Evolutionary conservation across 2,329 filamentous ascomycete species (phyloP).

Genomic region (Aspergillus proliferans): DNA sequence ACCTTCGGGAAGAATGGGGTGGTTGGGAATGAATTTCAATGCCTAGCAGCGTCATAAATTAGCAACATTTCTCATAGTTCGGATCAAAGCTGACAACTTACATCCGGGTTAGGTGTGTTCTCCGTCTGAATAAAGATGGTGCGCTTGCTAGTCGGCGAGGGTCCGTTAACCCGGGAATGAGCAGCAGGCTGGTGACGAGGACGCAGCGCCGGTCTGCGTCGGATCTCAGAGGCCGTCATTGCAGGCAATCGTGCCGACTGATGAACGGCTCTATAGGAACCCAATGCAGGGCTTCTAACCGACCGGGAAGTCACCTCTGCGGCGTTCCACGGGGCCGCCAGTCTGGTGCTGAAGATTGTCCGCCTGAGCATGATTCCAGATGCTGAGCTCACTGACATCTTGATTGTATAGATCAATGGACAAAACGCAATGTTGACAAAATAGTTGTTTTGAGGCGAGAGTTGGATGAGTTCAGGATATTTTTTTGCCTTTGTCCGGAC

Average conservation of each 20-base stretch:
- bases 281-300: slow-evolving; percentile 23
- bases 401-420: slow-evolving; percentile 1
- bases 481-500: slow-evolving; percentile 12
- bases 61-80: neutral
- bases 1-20: slow-evolving; percentile 69
- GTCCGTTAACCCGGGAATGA: slow-evolving; percentile 28
- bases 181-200: slow-evolving; percentile 35
- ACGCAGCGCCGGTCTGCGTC: slow-evolving; percentile 41
- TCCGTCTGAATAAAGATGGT: slow-evolving; percentile 98
- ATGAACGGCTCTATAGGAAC: slow-evolving; percentile 34
- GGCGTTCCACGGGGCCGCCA: slow-evolving; percentile 11
- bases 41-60: slow-evolving; percentile 36
- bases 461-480: slow-evolving; percentile 3
- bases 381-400: slow-evolving; percentile 27
- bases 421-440: neutral
- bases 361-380: slow-evolving; percentile 29
- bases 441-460: neutral
- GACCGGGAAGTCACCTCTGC: slow-evolving; percentile 22
- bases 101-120: slow-evolving; percentile 87
- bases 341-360: slow-evolving; percentile 19
- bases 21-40: slow-evolving; percentile 92
- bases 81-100: slow-evolving; percentile 25
- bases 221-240: slow-evolving; percentile 43
- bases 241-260: slow-evolving; percentile 41
- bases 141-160: slow-evolving; percentile 46